Evolutionary conservation across 768 basidiomycete genomes (phyloP).

Genomic region (Pleurotus giganteus): DNA sequence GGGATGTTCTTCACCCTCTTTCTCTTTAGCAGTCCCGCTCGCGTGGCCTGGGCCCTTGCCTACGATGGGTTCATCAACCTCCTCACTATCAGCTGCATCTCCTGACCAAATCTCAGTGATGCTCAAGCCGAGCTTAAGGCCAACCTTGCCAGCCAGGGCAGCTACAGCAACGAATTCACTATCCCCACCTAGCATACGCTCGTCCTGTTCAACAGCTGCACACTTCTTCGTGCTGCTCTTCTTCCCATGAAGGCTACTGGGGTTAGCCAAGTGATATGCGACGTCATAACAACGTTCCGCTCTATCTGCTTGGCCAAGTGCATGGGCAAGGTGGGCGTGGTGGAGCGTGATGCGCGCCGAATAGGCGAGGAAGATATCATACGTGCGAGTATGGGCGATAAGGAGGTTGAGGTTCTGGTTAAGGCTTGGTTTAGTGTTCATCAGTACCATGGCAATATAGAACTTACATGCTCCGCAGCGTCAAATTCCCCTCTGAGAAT

Average conservation of each 20-base stretch:
- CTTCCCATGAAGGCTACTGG: not conserved
- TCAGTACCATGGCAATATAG: not conserved
- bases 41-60: not conserved
- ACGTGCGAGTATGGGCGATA: conserved; percentile 61
- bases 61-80: conserved; percentile 10
- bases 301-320: conserved; percentile 47
- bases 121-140: conserved; percentile 45
- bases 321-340: conserved; percentile 74
- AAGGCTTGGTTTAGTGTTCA: not conserved
- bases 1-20: conserved; percentile 15
- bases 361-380: conserved; percentile 53
- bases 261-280: conserved; percentile 47
- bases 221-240: conserved; percentile 9
- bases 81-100: conserved; percentile 17
- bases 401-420: conserved; percentile 41
- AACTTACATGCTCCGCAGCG: conserved; percentile 54
- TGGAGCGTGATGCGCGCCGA: conserved; percentile 64
- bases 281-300: conserved; percentile 64
- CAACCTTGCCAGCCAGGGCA: conserved; percentile 51
- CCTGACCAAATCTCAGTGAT: conserved; percentile 17
- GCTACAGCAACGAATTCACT: conserved; percentile 41
- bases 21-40: not conserved
- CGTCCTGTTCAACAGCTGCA: conserved; percentile 20
- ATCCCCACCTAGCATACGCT: conserved; percentile 1
- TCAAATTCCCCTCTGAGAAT: conserved; percentile 70